A percentile compares a stretch with the other conserved stretches of the same genome.
Conservation (phyloP, 2,329 filamentous ascomycete genomes). For the Salinomyces thailandicus region DNA sequence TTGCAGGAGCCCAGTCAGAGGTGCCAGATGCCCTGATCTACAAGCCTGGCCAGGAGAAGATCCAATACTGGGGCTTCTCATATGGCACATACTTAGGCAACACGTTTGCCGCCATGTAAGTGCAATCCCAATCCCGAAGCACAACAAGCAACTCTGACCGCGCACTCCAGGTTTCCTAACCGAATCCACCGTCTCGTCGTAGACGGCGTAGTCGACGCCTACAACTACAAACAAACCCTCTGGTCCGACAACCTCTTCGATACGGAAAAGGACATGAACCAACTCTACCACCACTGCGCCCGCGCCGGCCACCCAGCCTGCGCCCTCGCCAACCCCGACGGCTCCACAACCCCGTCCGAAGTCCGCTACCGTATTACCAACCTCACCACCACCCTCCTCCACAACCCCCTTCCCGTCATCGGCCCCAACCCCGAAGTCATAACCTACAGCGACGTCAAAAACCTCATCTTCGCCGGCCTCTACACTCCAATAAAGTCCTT, state of each 20-base stretch:
- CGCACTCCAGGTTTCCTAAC: slow-evolving; percentile 18
- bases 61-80: slow-evolving; percentile 31
- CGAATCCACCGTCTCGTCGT: slow-evolving; percentile 30
- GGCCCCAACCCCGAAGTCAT: slow-evolving; percentile 27
- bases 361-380: slow-evolving; percentile 26
- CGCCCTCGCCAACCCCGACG: slow-evolving; percentile 26
- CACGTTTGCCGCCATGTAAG: slow-evolving; percentile 33
- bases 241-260: slow-evolving; percentile 34
- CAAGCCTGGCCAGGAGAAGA: slow-evolving; percentile 22
- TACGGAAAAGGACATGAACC: slow-evolving; percentile 33
- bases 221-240: slow-evolving; percentile 26
- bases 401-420: slow-evolving; percentile 31
- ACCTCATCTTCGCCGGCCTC: slow-evolving; percentile 27
- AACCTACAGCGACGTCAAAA: slow-evolving; percentile 31
- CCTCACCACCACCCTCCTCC: slow-evolving; percentile 29
- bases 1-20: background rate
- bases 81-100: slow-evolving; percentile 39
- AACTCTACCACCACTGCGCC: slow-evolving; percentile 38
- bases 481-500: slow-evolving; percentile 29
- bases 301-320: slow-evolving; percentile 32
- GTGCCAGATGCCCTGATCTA: slow-evolving; percentile 6
- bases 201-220: slow-evolving; percentile 37
- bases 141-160: background rate
- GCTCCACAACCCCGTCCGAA: slow-evolving; percentile 23
- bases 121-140: background rate